Conservation (phyloP, 441 rosid genomes). For the Metrosideros polymorpha region DNA sequence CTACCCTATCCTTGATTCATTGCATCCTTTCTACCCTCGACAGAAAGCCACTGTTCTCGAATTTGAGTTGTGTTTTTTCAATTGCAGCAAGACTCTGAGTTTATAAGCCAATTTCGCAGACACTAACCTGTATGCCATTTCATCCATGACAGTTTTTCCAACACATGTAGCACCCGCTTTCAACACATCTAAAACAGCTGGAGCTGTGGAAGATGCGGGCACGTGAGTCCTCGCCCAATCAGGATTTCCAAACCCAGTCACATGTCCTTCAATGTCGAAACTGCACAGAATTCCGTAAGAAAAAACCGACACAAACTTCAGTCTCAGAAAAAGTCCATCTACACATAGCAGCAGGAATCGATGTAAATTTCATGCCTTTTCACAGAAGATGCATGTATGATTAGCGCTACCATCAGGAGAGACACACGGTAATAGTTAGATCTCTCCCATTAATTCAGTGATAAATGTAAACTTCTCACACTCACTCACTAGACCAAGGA, state of each 20-base stretch:
- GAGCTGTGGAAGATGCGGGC: slow-evolving; percentile 64
- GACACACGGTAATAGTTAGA: background rate
- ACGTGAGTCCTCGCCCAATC: slow-evolving; percentile 87
- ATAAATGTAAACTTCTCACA: background rate
- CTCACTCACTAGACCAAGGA: background rate
- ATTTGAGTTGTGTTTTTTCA: background rate
- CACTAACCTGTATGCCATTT: slow-evolving; percentile 90
- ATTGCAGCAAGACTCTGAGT: background rate
- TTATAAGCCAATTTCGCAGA: background rate
- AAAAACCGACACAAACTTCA: background rate
- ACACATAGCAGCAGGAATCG: background rate
- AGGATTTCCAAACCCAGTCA: slow-evolving; percentile 91
- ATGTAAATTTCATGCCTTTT: background rate
- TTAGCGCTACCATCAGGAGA: background rate
- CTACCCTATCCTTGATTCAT: background rate
- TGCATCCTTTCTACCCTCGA: background rate
- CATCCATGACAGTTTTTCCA: slow-evolving; percentile 85
- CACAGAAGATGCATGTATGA: background rate
- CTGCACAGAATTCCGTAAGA: slow-evolving; percentile 20
- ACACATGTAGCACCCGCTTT: slow-evolving; percentile 66
- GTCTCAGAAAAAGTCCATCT: background rate
- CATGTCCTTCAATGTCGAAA: slow-evolving; percentile 74
- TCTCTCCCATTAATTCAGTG: background rate
- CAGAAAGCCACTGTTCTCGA: background rate
- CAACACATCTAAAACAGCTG: slow-evolving; percentile 51